Base-by-base conservation (phyloP, 2,329 filamentous ascomycete species). In the Ophiostoma perfectum region DNA sequence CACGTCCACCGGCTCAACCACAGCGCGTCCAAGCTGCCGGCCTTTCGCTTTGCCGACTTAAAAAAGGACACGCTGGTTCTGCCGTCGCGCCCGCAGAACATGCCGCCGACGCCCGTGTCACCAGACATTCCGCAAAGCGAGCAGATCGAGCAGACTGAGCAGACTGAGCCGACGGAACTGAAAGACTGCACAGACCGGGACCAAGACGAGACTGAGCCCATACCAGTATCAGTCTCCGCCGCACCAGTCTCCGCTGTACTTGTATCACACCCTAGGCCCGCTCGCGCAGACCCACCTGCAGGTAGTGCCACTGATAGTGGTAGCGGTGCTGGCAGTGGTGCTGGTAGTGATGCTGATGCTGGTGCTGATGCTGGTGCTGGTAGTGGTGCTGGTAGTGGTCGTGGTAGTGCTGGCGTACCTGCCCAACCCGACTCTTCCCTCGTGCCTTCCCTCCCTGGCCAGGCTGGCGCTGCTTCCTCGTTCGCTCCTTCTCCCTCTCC, bases 21-120 rank as follows among this genome's bases (percentile, higher is more conserved):
- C 75, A 85, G 80, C 73, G 81, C 83, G 52, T 86, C 83, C 70
- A 86, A 85, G 73, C 76, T 85, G 72, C 83, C 84, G 41, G 80
- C 83, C 36, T 84, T 82, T 75, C 83, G 83, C 69, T 83, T 84
- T 74, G 81, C 79, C 72, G 83, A 85, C 76, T 77, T 81, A 68
- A 78, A 78, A 70, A 77, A 78, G 70, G 73, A 77, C 45, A 72
- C 75, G 64, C 75, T 80, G 49, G 72, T 74, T 49, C 71, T 76
- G 64, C 75, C 78, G 63, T 75, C 74, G 68, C 74, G 78, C 68
- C 73, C 77, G 69, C 77, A 76, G 45, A 75, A 76, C 70, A 75
- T 78, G 70, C 79, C 78, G 49, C 79, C 78, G 18, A 79, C 80
- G 70, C 78, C 80, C 70, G 75, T 79, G 70, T 78, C 78, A 73